Conservation (phyloP, 495 filamentous ascomycete genomes). For the Paragyromitra xinjiangensis region DNA sequence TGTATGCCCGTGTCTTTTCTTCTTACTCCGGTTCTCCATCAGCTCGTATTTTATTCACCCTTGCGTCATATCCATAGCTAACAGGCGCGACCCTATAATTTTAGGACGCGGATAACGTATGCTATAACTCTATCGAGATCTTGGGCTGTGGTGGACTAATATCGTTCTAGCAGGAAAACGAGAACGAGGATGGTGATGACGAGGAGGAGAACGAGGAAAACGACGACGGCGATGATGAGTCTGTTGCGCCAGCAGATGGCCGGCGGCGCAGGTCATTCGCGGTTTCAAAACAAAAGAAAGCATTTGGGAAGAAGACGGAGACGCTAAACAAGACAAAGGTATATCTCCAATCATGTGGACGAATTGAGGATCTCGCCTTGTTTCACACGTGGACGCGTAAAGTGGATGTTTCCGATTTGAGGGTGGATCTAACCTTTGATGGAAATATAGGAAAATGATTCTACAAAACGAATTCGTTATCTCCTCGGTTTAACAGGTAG, state of each 20-base stretch:
- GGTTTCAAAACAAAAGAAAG: constrained; percentile 83
- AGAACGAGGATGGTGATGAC: constrained; percentile 31
- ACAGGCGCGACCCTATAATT: constrained; percentile 47
- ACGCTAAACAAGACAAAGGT: constrained; percentile 90
- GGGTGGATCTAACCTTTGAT: constrained; percentile 47
- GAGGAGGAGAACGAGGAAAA: constrained; percentile 43
- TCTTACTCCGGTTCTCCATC: not conserved
- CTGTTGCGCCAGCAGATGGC: constrained; percentile 69
- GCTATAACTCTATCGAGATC: constrained; percentile 22
- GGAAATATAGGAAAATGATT: constrained; percentile 83
- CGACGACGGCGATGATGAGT: constrained; percentile 55
- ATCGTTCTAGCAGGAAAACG: constrained; percentile 41
- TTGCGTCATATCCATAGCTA: constrained; percentile 37
- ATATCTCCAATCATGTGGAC: constrained; percentile 40
- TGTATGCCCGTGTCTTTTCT: constrained; percentile 23
- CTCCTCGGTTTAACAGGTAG: constrained; percentile 82
- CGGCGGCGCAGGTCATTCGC: constrained; percentile 85
- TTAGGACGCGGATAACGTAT: constrained; percentile 57
- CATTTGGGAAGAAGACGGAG: constrained; percentile 94
- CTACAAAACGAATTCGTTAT: constrained; percentile 92
- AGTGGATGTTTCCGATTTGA: constrained; percentile 11
- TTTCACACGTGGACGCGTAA: constrained; percentile 30
- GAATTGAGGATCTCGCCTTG: constrained; percentile 21
- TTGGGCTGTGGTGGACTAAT: constrained; percentile 22
- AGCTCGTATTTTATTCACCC: constrained; percentile 7